Percentiles rank a stretch among this genome's conserved stretches.
Conservation (phyloP, 129 eudicot species). For the Flaveria ramosissima region DNA sequence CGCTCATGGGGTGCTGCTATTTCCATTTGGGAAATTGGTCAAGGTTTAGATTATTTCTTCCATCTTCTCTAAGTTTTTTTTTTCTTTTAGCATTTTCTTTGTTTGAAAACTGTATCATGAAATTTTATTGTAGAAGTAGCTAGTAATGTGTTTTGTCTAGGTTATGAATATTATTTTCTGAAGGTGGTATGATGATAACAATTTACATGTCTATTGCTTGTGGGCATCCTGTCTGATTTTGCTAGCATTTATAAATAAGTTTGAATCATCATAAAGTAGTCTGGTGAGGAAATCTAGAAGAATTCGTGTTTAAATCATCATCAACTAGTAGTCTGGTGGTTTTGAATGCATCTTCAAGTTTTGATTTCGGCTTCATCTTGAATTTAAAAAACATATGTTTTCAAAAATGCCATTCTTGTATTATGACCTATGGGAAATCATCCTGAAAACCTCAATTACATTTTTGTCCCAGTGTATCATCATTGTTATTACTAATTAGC, state of each 20-base stretch:
- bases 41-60: conserved; percentile 87
- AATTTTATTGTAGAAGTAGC: background rate
- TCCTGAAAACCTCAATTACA: too few species aligned
- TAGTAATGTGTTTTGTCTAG: background rate
- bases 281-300: background rate
- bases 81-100: background rate
- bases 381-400: too few species aligned
- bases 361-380: background rate
- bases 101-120: background rate
- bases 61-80: conserved; percentile 45
- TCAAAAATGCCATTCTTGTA: too few species aligned
- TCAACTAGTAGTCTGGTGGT: background rate
- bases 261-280: background rate
- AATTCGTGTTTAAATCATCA: background rate
- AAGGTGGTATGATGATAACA: background rate
- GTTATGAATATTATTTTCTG: background rate
- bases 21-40: conserved; percentile 98
- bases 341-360: background rate
- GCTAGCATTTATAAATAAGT: background rate
- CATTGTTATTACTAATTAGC: too few species aligned
- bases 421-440: too few species aligned
- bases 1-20: conserved; percentile 77
- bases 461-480: too few species aligned
- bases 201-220: background rate
- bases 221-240: background rate